phyloP scores from a whole-genome alignment of 805 yeast genomes.

The Candida glaebosa region DNA sequence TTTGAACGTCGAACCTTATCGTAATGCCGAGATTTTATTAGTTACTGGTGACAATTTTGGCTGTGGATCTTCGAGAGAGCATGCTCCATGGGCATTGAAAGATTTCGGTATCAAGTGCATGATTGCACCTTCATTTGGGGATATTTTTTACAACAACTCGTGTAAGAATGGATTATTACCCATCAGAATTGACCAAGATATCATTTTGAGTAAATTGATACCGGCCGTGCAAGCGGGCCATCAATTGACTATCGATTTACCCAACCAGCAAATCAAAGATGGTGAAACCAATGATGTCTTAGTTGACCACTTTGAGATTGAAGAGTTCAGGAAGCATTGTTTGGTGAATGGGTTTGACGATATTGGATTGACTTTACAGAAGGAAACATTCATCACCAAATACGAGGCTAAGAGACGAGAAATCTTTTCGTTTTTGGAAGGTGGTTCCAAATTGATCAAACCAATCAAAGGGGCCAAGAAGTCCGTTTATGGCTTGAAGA shows the following conservation, averaged over 20 bases:
- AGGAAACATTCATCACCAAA: conserved; percentile 68
- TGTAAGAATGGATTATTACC: conserved; percentile 95
- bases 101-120: conserved; percentile 96
- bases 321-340: conserved; percentile 91
- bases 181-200: conserved; percentile 80
- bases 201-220: conserved; percentile 64
- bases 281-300: conserved; percentile 61
- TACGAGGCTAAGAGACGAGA: conserved; percentile 77
- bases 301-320: conserved; percentile 82
- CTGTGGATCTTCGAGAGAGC: conserved; percentile 98
- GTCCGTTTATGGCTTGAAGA: conserved; percentile 59
- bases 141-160: conserved; percentile 95
- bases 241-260: conserved; percentile 75
- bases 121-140: conserved; percentile 98
- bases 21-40: conserved; percentile 74
- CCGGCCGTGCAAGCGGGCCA: conserved; percentile 79
- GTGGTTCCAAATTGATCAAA: conserved; percentile 67
- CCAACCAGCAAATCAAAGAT: conserved; percentile 74
- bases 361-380: conserved; percentile 90
- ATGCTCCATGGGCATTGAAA: conserved; percentile 98
- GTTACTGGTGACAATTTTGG: conserved; percentile 98
- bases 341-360: conserved; percentile 93
- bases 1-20: conserved; percentile 81
- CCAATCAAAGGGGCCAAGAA: conserved; percentile 70
- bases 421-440: conserved; percentile 88